Conservation (phyloP, 768 basidiomycete species). For the Boletus tylopilopsis region DNA sequence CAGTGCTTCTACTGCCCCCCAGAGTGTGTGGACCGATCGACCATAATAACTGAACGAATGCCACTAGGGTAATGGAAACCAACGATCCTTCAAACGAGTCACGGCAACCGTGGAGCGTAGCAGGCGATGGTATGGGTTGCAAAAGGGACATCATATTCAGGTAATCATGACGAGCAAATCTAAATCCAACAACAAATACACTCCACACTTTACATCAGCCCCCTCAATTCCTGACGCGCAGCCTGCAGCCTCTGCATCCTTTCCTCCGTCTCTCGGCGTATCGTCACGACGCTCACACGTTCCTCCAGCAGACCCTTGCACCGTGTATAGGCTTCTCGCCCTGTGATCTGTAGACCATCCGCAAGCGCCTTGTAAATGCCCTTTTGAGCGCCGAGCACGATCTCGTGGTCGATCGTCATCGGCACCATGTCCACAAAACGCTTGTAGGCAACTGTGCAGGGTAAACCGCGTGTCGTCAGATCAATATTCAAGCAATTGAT, state of each 20-base stretch:
- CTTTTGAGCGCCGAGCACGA: constrained; percentile 44
- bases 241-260: constrained; percentile 47
- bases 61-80: no score
- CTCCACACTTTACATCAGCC: background rate
- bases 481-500: background rate
- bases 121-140: no score
- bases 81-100: no score
- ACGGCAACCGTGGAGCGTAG: no score
- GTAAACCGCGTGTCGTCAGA: no score
- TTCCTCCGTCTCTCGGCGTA: constrained; percentile 46
- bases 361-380: constrained; percentile 45
- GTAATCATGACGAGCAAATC: no score
- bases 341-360: constrained; percentile 49
- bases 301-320: constrained; percentile 55
- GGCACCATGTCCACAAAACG: constrained; percentile 44
- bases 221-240: constrained; percentile 40
- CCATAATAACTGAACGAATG: no score
- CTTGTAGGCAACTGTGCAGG: constrained; percentile 44
- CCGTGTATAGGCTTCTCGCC: constrained; percentile 40
- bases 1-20: no score
- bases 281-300: constrained; percentile 38
- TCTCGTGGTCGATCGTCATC: constrained; percentile 38
- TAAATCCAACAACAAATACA: no score
- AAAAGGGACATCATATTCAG: no score
- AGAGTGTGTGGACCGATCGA: no score